Percentiles rank a stretch among this genome's conserved stretches.
phyloP scores from a whole-genome alignment of 2,329 filamentous ascomycete genomes.

The Lasiodiplodia hormozganensis region DNA sequence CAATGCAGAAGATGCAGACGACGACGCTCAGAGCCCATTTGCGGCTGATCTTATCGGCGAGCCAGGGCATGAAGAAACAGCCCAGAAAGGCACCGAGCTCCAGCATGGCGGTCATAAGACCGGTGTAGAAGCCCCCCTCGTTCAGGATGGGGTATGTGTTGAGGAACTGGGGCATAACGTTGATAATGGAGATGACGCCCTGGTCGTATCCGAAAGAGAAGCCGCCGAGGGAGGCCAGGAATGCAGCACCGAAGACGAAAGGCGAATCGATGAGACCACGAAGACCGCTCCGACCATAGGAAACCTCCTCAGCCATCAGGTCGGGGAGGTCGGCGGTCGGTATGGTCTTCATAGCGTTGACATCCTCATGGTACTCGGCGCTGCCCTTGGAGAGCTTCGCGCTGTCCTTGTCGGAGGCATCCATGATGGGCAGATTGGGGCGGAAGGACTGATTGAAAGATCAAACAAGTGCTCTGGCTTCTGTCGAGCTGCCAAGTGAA shows the following conservation, averaged over 20 bases:
- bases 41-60: slow-evolving; percentile 52
- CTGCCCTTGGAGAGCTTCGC: slow-evolving; percentile 9
- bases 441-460: not conserved
- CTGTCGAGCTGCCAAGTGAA: not conserved
- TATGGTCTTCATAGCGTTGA: slow-evolving; percentile 13
- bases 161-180: slow-evolving; percentile 56
- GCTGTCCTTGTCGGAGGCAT: slow-evolving; percentile 13
- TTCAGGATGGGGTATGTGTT: slow-evolving; percentile 44
- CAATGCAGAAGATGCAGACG: slow-evolving; percentile 55
- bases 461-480: not conserved
- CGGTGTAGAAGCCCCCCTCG: slow-evolving; percentile 43
- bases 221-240: slow-evolving; percentile 52
- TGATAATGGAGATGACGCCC: slow-evolving; percentile 49
- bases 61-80: slow-evolving; percentile 44
- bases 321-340: slow-evolving; percentile 26
- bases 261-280: slow-evolving; percentile 45
- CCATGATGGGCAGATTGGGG: slow-evolving; percentile 1
- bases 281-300: slow-evolving; percentile 42
- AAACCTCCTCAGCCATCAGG: slow-evolving; percentile 26
- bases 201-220: slow-evolving; percentile 47
- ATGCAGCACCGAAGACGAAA: slow-evolving; percentile 52
- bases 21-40: slow-evolving; percentile 53
- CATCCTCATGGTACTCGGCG: slow-evolving; percentile 17
- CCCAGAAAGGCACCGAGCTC: slow-evolving; percentile 51
- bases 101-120: slow-evolving; percentile 54